These are phyloP conservation scores for Umbilicus rupestris DNA, from an alignment of 164 flowering plant genomes.

Conservation along the genomic window DNA sequence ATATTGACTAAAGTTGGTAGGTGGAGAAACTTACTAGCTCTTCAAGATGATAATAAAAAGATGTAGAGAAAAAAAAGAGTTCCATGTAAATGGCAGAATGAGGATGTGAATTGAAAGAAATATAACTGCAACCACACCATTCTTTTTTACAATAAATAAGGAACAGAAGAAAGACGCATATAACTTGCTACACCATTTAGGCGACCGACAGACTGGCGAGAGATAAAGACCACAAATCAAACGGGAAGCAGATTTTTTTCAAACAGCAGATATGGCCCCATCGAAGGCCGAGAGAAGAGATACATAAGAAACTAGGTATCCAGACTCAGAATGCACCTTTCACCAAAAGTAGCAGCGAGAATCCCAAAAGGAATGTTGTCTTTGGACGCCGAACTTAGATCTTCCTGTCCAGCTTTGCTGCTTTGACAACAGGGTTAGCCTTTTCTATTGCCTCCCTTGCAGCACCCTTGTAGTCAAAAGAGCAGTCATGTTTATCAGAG, in stretches of 20 bases:
- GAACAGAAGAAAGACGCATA: neutral
- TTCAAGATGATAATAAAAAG: no score
- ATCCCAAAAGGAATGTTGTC: neutral
- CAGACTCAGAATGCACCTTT: no score
- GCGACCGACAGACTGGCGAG: neutral
- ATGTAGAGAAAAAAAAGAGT: no score
- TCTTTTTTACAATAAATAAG: neutral
- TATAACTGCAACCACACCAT: neutral
- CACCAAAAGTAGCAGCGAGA: no score
- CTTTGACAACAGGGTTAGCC: conserved; percentile 48
- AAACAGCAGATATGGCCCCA: conserved; percentile 1
- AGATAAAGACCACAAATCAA: neutral
- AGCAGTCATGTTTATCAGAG: conserved; percentile 44
- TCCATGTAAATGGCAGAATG: neutral
- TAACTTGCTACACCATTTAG: neutral
- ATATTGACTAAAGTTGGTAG: no score
- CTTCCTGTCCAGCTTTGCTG: conserved; percentile 43
- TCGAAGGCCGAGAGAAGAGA: neutral
- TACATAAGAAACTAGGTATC: conserved; percentile 4
- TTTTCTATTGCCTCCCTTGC: conserved; percentile 39
- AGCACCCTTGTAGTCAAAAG: conserved; percentile 37
- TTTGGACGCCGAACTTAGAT: neutral
- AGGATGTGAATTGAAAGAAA: neutral
- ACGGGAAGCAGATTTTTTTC: neutral
- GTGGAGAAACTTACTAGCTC: no score